Evolutionary conservation across 2,329 filamentous ascomycete genomes (phyloP).

Genomic region (Stagonosporopsis vannaccii): DNA sequence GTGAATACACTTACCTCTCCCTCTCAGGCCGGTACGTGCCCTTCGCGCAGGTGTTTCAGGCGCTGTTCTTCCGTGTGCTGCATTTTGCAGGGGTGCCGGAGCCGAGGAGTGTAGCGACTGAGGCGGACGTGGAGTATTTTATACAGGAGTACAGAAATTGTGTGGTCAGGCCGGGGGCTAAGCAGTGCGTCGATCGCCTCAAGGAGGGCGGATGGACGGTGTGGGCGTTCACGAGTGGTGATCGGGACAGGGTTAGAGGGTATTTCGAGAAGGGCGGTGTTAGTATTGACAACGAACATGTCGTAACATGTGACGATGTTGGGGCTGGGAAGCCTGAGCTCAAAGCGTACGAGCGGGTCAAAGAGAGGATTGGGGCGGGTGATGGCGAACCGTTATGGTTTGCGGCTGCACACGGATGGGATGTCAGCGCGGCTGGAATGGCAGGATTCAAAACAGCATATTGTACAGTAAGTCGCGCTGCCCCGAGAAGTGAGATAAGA

Average conservation of each 20-base stretch:
- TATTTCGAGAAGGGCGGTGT: constrained; percentile 61
- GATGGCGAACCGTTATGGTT: constrained; percentile 58
- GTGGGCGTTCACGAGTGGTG: constrained; percentile 63
- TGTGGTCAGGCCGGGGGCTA: constrained; percentile 49
- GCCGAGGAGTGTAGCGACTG: constrained; percentile 52
- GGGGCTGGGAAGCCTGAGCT: constrained; percentile 61
- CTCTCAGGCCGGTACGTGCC: constrained; percentile 54
- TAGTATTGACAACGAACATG: constrained; percentile 59
- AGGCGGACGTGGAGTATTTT: constrained; percentile 53
- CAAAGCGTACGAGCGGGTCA: constrained; percentile 55
- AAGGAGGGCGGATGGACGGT: constrained; percentile 58
- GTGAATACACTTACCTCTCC: constrained; percentile 60
- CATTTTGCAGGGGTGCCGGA: constrained; percentile 54
- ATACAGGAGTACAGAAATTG: constrained; percentile 49
- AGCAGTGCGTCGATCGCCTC: constrained; percentile 54
- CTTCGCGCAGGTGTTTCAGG: constrained; percentile 54
- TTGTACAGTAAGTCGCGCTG: constrained; percentile 47
- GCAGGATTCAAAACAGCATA: constrained; percentile 63
- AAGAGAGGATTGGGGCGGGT: constrained; percentile 51
- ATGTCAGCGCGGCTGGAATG: constrained; percentile 61
- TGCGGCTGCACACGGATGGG: constrained; percentile 67
- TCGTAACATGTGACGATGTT: constrained; percentile 60
- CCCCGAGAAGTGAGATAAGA: background rate
- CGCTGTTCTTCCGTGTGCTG: constrained; percentile 60
- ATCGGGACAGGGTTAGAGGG: constrained; percentile 58